Base-by-base conservation (phyloP, 306 rosid genomes). In the Alnus rubra region DNA sequence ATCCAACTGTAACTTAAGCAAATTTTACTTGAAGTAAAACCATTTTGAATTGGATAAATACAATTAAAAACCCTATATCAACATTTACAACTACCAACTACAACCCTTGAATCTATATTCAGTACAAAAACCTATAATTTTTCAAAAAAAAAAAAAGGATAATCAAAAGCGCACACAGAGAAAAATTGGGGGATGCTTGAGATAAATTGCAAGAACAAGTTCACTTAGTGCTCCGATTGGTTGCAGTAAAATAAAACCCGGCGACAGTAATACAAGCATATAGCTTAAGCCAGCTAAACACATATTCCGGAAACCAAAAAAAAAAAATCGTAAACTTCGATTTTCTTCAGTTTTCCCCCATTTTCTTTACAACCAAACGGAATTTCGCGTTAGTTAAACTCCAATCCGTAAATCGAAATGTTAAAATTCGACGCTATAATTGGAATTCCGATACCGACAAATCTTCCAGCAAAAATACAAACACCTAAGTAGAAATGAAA, bases 361-460 rank as follows among this genome's bases (percentile, higher is more conserved):
- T 72, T 72, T 56, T 4, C 68, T 54, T 60, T 42, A 12, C 48
- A 77, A 53, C 28, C 47, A 58, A 74, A 55, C 48, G 30, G 47
- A 44, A 77, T 33, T n/a, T 13, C 50, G 4, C 19, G 68, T 63
- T 18, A 19, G n/a, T 7, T 51, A 35, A 63, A 78, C 10, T 35
- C 54, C 37, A 71, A 70, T 55, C 70, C n/a, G 5, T 64, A 14
- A 62, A 62, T 62, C 9, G 70, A 64, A 35, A 64, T 16, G 23
- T 18, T 64, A 37, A 15, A 35, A 64, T 64, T 2, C 1, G 62
- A 55, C 4, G 1, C 28, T 55, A 28, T 59, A 23, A 59, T 59
- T 42, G 72, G 50, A 42, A 39, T 6, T 16, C 44, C 45, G 13
- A 63, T 16, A 67, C 1, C 42, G 69, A 13, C 69, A 31, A 19